These are phyloP conservation scores for Oenanthe sinensis DNA, from an alignment of 129 eudicot genomes.

Conservation along the genomic window DNA sequence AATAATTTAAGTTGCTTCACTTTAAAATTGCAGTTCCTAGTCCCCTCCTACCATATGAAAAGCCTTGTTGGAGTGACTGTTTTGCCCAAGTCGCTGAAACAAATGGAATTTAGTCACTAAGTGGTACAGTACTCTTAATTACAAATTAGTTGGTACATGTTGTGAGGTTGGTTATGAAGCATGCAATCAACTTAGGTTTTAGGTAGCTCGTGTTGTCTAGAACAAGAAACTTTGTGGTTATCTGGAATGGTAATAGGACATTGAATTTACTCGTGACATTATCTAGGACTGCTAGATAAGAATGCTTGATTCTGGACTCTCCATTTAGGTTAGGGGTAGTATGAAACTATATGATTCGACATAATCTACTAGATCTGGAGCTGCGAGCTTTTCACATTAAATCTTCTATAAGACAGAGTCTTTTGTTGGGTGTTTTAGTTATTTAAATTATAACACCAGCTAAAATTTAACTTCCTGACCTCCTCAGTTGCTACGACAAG, in stretches of 20 bases:
- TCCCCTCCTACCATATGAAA: not conserved
- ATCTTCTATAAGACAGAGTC: not conserved
- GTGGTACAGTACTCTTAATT: not conserved
- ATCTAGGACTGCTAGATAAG: not conserved
- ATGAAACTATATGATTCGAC: not conserved
- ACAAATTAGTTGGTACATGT: not conserved
- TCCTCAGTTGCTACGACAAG: not conserved
- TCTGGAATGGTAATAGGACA: not conserved
- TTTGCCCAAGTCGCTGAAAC: not conserved
- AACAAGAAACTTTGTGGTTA: not conserved
- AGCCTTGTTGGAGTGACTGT: not conserved
- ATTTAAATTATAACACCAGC: too few species aligned
- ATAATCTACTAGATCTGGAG: not conserved
- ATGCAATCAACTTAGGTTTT: not conserved
- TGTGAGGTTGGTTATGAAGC: too few species aligned
- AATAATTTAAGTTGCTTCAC: not conserved
- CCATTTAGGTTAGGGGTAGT: not conserved
- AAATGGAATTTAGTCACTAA: not conserved
- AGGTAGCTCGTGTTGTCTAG: not conserved
- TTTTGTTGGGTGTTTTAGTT: not conserved
- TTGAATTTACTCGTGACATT: not conserved
- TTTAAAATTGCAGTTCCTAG: not conserved
- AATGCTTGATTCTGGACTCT: not conserved
- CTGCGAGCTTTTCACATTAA: not conserved
- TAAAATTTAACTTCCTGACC: not conserved